Evolutionary conservation across 1,284 basidiomycete species (phyloP), one percentile per base, ranked within the genome.

Genomic region (Sanghuangporus sanghuang): DNA sequence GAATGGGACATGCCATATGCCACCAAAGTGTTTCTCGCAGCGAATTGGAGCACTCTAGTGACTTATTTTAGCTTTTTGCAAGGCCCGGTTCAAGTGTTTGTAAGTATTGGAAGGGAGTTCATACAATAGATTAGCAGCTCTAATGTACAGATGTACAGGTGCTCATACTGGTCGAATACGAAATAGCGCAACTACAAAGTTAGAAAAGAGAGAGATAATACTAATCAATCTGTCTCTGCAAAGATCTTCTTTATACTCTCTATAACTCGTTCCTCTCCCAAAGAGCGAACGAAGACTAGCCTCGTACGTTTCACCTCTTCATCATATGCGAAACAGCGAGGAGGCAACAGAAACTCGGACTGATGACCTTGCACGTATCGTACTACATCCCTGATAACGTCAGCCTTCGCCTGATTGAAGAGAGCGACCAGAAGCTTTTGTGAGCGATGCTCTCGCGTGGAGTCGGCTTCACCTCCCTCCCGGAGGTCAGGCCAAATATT

Each of bases 401-500:
- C 78, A 57, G 70, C 68, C 21, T 73, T 73, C 0, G 84, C 85
- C 67, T 83, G 85, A 18, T 73, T 74, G 1, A 85, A 73, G 21
- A 90, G 73, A 14, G 78, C 80, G 67, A 76, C 77, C 62, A 91
- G 68, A 65, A 90, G 69, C 69, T 79, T 84, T 66, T 68, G 74
- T 12, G 81, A 79, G 14, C 75, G 73, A 40, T 81, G 81, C 64
- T 82, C 79, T 5, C 70, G 69, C 56, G 63, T 50, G 27, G 42
- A 14, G 32, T 53, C 52, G 9, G 32, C 6, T 12, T 53, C 52
- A 4, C 52, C 52, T 14, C 23, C 32, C 32, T 53, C 52, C 23
- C 64, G 59, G 27, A 87, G 69, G 71, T 90, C 89, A 2, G 76
- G 78, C 93, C 93, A 95, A 46, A 95, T 83, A 67, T 81, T 85